Evolutionary conservation across 495 filamentous ascomycete genomes (phyloP).

Genomic region (Penicillium taxi): DNA sequence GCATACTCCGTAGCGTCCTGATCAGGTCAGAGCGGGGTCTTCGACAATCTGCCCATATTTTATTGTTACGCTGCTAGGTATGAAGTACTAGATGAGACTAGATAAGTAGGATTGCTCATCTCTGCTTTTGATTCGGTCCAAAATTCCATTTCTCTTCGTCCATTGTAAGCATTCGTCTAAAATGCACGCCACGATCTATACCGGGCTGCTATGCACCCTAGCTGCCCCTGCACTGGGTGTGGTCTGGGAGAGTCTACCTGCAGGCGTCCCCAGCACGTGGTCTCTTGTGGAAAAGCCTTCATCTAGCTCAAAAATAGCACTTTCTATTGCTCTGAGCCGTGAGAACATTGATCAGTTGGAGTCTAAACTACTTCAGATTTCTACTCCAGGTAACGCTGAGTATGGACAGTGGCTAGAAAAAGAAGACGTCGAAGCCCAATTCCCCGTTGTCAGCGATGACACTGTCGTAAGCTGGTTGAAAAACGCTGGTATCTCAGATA

Average conservation of each 20-base stretch:
- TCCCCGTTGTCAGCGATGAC: constrained; percentile 38
- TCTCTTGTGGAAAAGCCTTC: constrained; percentile 8
- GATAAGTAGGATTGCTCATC: constrained; percentile 15
- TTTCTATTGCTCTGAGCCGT: constrained; percentile 37
- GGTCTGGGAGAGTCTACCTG: constrained; percentile 13
- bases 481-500: constrained; percentile 38
- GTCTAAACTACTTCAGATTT: constrained; percentile 45
- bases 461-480: constrained; percentile 44
- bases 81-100: neutral
- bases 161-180: constrained; percentile 1
- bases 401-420: constrained; percentile 52
- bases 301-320: constrained; percentile 8
- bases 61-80: neutral
- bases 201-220: constrained; percentile 15
- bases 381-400: constrained; percentile 44
- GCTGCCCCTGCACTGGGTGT: constrained; percentile 12
- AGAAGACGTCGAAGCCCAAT: constrained; percentile 44
- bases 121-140: constrained; percentile 2
- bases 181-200: constrained; percentile 13
- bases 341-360: constrained; percentile 49
- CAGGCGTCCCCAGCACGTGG: constrained; percentile 9
- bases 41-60: neutral
- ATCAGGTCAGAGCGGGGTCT: constrained; percentile 1
- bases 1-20: neutral
- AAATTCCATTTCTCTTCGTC: constrained; percentile 1